A percentile compares a stretch with the other conserved stretches of the same genome.
These are phyloP conservation scores for Monosporascus sp. DNA, from an alignment of 2,329 filamentous ascomycete genomes.

Conservation along the genomic window DNA sequence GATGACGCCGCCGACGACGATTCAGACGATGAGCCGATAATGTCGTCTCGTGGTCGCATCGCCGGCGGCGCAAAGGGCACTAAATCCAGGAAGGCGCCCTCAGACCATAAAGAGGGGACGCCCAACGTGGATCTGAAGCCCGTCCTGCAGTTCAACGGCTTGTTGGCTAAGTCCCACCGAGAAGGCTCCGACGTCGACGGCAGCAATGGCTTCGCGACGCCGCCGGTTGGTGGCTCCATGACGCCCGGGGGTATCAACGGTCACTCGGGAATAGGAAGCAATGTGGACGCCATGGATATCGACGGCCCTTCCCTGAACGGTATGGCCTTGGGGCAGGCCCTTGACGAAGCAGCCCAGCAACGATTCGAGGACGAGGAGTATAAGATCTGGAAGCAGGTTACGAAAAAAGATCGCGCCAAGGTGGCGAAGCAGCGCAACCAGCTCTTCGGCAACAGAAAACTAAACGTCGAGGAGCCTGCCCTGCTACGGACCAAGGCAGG, in stretches of 20 bases:
- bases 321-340: slow-evolving; percentile 56
- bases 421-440: slow-evolving; percentile 81
- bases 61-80: slow-evolving; percentile 74
- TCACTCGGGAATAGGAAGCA: slow-evolving; percentile 61
- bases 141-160: slow-evolving; percentile 59
- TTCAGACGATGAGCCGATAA: slow-evolving; percentile 95
- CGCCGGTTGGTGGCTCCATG: slow-evolving; percentile 66
- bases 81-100: slow-evolving; percentile 69
- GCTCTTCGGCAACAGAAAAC: slow-evolving; percentile 76
- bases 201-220: slow-evolving; percentile 82
- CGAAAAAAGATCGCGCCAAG: slow-evolving; percentile 87
- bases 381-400: slow-evolving; percentile 98
- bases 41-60: slow-evolving; percentile 91
- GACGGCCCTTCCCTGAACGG: slow-evolving; percentile 70
- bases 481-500: slow-evolving; percentile 77
- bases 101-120: slow-evolving; percentile 72
- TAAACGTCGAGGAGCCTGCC: slow-evolving; percentile 85
- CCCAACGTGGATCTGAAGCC: slow-evolving; percentile 73
- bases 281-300: slow-evolving; percentile 80
- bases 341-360: slow-evolving; percentile 66
- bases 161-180: slow-evolving; percentile 51
- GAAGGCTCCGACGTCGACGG: slow-evolving; percentile 81
- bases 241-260: slow-evolving; percentile 73
- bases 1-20: slow-evolving; percentile 81
- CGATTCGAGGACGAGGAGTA: slow-evolving; percentile 88